Evolutionary conservation across 768 basidiomycete genomes (phyloP), one percentile per base, ranked within the genome.

Genomic region (Sporobolomyces pararoseus): DNA sequence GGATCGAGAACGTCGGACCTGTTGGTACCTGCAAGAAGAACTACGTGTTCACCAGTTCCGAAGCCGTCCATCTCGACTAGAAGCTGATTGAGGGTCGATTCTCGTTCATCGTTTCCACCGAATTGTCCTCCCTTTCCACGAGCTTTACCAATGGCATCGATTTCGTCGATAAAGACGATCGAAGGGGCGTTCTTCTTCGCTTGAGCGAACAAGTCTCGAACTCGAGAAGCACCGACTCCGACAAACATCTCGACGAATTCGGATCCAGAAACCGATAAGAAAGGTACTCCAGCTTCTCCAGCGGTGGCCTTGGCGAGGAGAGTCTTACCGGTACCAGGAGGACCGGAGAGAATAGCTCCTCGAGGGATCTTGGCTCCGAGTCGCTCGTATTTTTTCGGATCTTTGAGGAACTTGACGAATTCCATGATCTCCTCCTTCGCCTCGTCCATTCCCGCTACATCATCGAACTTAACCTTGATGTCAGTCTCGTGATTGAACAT

Each of bases 401-500:
- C 89, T 82, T 97, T 97, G 77, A 99, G 83, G 83, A 99, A 98
- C 76, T 96, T 94, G 79, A 99, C 96, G 75, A 98, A 99, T 79
- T 99, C 96, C 91, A 98, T 95, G 76, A 99, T 95, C 82, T 99
- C 96, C 82, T 94, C 90, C 83, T 99, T 99, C 51, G 94, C 96
- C 81, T 99, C 96, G 81, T 99, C 96, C 95, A 98, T 98, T 44
- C 96, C 96, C 19, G 96, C 96, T 23, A 99, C 69, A 78, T 99
- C 93, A 81, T 87, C 87, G 83, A 99, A 99, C 79, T 89, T 89
- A 77, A 89, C 87, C 78, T 87, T 89, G 78, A 98, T 88, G 61
- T 94, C 90, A 39, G 89, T 92, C 75, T 99, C 95, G 82, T 95
- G 72, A 83, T 98, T 97, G 82, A 97, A 98, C 78, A 96, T 82